Percentiles rank a stretch among this genome's conserved stretches.
Evolutionary conservation across 257 asterid genomes (phyloP).

Genomic region (Fraxinus americana): DNA sequence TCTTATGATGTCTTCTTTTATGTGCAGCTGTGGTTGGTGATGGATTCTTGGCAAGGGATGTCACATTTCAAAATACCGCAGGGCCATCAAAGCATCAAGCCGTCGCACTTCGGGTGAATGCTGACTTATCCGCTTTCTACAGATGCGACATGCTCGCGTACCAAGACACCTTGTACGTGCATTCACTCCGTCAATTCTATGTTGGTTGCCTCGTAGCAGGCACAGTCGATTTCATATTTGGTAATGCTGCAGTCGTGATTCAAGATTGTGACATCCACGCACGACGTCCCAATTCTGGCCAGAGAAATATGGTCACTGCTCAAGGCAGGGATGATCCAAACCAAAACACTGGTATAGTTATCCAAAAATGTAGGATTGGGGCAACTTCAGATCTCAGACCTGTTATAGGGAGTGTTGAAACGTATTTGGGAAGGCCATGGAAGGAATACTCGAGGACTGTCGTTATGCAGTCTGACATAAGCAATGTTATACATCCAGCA

Average conservation of each 20-base stretch:
- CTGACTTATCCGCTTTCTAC: constrained; percentile 59
- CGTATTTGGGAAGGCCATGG: constrained; percentile 61
- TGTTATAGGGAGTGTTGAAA: constrained; percentile 37
- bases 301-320: constrained; percentile 65
- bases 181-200: constrained; percentile 67
- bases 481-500: constrained; percentile 43
- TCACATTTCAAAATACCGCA: constrained; percentile 62
- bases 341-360: constrained; percentile 60
- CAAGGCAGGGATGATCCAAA: constrained; percentile 56
- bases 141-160: constrained; percentile 55
- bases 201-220: constrained; percentile 49
- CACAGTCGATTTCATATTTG: constrained; percentile 67
- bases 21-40: constrained; percentile 52
- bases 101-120: constrained; percentile 40
- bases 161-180: constrained; percentile 66
- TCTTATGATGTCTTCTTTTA: no score
- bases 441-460: constrained; percentile 51
- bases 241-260: constrained; percentile 53
- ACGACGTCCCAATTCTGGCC: constrained; percentile 55
- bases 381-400: constrained; percentile 48
- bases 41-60: constrained; percentile 54
- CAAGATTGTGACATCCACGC: constrained; percentile 60
- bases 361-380: constrained; percentile 48
- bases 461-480: constrained; percentile 42
- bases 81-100: constrained; percentile 61